These are phyloP conservation scores for Phaeosphaeriaceae sp. DNA, from an alignment of 2,329 filamentous ascomycete genomes.

Conservation along the genomic window DNA sequence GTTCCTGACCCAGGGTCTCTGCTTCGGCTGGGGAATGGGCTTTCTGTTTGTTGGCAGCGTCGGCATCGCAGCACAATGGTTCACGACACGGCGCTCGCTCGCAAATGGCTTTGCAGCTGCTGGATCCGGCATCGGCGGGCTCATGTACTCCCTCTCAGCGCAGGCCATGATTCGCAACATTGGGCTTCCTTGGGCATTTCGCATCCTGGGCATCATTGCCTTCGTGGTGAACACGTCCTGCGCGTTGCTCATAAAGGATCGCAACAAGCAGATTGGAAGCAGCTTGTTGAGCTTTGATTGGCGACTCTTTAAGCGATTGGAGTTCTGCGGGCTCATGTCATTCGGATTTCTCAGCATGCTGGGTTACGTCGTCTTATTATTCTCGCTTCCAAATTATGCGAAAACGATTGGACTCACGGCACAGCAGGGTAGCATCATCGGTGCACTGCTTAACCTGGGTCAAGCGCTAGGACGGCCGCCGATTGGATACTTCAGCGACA, in stretches of 20 bases:
- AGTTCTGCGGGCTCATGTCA: conserved; percentile 69
- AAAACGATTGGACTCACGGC: conserved; percentile 70
- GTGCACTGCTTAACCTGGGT: conserved; percentile 74
- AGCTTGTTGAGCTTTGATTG: conserved; percentile 68
- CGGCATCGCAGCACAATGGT: conserved; percentile 76
- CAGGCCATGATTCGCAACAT: conserved; percentile 72
- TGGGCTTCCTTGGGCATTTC: conserved; percentile 71
- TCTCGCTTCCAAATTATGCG: conserved; percentile 77
- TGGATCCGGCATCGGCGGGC: conserved; percentile 78
- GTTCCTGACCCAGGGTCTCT: conserved; percentile 75
- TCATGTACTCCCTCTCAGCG: conserved; percentile 71
- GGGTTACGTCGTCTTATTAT: conserved; percentile 78
- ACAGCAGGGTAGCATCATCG: conserved; percentile 72
- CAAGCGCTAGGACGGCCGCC: conserved; percentile 73
- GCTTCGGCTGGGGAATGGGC: conserved; percentile 81
- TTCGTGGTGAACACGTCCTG: conserved; percentile 70
- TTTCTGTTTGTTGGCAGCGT: conserved; percentile 75
- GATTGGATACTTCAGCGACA: conserved; percentile 76
- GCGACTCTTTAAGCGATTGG: conserved; percentile 64
- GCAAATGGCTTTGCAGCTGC: conserved; percentile 72
- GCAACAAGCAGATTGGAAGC: conserved; percentile 74
- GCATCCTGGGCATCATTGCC: conserved; percentile 68
- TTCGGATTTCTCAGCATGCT: conserved; percentile 77
- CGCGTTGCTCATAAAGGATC: conserved; percentile 69
- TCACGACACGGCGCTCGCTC: conserved; percentile 70